A percentile compares a stretch with the other conserved stretches of the same genome.
Conservation (phyloP, 257 asterid species). For the Gardenia jasminoides region DNA sequence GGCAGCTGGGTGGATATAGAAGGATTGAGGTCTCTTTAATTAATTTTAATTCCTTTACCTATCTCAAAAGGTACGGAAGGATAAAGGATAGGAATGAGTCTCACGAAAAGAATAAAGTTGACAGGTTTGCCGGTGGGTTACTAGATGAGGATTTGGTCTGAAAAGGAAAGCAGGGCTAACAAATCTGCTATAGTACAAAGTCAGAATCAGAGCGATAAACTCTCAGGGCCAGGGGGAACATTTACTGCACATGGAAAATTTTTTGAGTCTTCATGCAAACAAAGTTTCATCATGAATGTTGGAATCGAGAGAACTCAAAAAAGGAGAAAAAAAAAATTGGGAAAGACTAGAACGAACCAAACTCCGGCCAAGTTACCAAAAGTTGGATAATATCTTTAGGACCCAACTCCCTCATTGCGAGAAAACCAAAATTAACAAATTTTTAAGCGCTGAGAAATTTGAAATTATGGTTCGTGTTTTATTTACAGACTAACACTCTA, state of each 20-base stretch:
- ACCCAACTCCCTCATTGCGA: background rate
- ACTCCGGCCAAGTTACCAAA: background rate
- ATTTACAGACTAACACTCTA: background rate
- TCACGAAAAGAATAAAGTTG: slow-evolving; percentile 46
- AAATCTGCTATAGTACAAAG: slow-evolving; percentile 25
- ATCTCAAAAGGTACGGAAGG: background rate
- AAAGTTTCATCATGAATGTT: slow-evolving; percentile 31
- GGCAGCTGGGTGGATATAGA: background rate
- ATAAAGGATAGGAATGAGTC: slow-evolving; percentile 23
- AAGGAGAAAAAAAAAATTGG: slow-evolving; percentile 3
- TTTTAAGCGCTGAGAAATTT: background rate
- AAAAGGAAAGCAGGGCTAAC: slow-evolving; percentile 38
- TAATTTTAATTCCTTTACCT: background rate
- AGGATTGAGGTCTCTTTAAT: background rate
- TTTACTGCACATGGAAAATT: slow-evolving; percentile 20
- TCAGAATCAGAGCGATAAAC: slow-evolving; percentile 42
- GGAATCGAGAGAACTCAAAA: slow-evolving; percentile 33
- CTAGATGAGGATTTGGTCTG: slow-evolving; percentile 18
- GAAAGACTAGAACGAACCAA: background rate
- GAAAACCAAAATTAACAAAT: background rate
- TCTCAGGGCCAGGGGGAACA: slow-evolving; percentile 15
- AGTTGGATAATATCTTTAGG: background rate
- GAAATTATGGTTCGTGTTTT: no score
- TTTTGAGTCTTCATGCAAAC: slow-evolving; percentile 43
- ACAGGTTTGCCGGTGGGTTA: slow-evolving; percentile 15